A percentile compares a stretch with the other conserved stretches of the same genome.
Conservation (phyloP, 768 basidiomycete species). For the Collybiopsis confluens region DNA sequence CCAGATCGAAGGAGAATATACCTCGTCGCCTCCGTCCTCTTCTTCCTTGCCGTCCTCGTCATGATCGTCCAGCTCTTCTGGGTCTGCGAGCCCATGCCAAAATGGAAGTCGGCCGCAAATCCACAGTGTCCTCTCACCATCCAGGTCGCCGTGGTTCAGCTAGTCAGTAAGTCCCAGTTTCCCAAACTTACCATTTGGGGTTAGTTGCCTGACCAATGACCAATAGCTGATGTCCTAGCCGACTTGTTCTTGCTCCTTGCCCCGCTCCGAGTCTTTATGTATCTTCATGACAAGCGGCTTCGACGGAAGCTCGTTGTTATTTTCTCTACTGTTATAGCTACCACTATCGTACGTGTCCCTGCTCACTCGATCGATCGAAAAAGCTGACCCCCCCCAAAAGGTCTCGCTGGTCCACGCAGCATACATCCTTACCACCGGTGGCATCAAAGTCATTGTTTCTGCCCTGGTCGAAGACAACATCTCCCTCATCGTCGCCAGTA, state of each 20-base stretch:
- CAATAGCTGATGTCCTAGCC: conserved; percentile 41
- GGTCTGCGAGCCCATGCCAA: conserved; percentile 34
- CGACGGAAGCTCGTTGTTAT: conserved; percentile 42
- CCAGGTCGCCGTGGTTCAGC: conserved; percentile 48
- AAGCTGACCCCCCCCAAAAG: not conserved
- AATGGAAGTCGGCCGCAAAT: conserved; percentile 32
- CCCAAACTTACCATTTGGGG: not conserved
- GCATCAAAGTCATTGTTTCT: conserved; percentile 27
- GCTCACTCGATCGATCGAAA: not conserved
- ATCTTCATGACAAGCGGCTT: conserved; percentile 33
- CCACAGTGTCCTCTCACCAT: conserved; percentile 40
- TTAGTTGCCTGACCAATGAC: not conserved
- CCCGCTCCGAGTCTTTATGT: conserved; percentile 41
- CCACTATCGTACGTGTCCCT: conserved; percentile 29
- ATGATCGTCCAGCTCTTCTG: conserved; percentile 42
- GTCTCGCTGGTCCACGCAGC: conserved; percentile 43
- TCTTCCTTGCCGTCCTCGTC: conserved; percentile 26
- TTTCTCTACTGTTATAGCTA: conserved; percentile 51
- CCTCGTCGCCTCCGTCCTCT: conserved; percentile 25
- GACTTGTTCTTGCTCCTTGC: conserved; percentile 41
- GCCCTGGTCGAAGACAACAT: conserved; percentile 39
- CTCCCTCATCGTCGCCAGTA: conserved; percentile 35
- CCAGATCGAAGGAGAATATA: conserved; percentile 19
- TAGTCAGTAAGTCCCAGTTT: conserved; percentile 37
- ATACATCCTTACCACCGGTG: conserved; percentile 30